Evolutionary conservation across 306 rosid genomes (phyloP).

Genomic region (Cicer judaicum): DNA sequence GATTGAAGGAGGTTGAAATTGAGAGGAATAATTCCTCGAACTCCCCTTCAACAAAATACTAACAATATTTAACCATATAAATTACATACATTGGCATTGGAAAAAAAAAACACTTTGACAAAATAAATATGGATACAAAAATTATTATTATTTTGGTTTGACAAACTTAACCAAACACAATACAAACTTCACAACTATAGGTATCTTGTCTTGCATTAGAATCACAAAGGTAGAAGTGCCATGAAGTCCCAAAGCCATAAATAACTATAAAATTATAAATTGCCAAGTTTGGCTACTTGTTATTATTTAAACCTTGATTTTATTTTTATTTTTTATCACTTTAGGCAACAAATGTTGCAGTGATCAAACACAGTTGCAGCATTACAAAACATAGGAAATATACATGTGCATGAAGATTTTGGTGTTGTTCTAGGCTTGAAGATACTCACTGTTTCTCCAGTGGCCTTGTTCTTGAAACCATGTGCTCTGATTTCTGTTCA

Average conservation of each 20-base stretch:
- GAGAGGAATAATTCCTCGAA: too few species aligned
- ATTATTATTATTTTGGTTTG: slow-evolving; percentile 22
- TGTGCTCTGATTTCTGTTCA: slow-evolving; percentile 74
- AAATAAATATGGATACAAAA: not conserved
- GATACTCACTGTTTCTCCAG: slow-evolving; percentile 45
- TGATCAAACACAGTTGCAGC: slow-evolving; percentile 21
- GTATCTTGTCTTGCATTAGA: not conserved
- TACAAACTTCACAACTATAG: slow-evolving; percentile 17
- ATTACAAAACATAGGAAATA: slow-evolving; percentile 1
- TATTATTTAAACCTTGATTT: not conserved
- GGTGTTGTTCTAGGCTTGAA: slow-evolving; percentile 3
- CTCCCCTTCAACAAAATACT: too few species aligned
- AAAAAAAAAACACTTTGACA: not conserved
- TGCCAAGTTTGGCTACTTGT: not conserved
- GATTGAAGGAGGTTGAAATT: too few species aligned
- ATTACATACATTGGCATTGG: too few species aligned
- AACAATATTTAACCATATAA: too few species aligned
- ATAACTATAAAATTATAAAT: not conserved
- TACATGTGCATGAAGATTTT: slow-evolving; percentile 29
- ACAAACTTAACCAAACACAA: slow-evolving; percentile 19
- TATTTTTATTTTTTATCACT: not conserved
- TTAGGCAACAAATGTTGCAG: slow-evolving; percentile 13
- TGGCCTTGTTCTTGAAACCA: slow-evolving; percentile 67
- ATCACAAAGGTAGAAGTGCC: slow-evolving; percentile 19
- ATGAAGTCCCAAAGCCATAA: slow-evolving; percentile 36